Evolutionary conservation across 148 eudicot genomes (phyloP), one percentile per base, ranked within the genome.

Genomic region (Camellia japonica): DNA sequence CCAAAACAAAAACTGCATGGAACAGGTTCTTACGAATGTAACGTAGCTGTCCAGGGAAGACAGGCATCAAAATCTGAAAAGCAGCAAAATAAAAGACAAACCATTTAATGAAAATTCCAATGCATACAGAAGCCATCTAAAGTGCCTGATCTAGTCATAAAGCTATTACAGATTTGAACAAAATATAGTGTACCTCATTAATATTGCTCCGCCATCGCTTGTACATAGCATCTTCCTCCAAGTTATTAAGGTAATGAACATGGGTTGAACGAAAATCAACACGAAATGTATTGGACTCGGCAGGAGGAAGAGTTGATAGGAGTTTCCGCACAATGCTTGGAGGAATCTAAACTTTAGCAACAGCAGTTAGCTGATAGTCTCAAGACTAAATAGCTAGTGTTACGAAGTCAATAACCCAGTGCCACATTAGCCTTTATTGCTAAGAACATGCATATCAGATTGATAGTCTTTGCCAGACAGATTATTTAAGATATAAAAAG

Each of bases 31-130:
- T 96, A 54, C 99, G 98, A 63, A 96, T 92, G 85, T 96, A 91
- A 7, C 97, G 98, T 69, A 92, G 68, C 87, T 96, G 99, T 82
- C 99, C 99, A 84, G 99, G 99, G 80, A 89, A 96, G 65, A 93
- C 93, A 49, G 99, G 99, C 99, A 96, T 96, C 92, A 96, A 85
- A 70, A 96, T 86, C 99, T 96, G 87, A 82, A 30, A 30, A 84
- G 76, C 44, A 81, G 55, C 76, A 79, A 51, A 75, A 13, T 69
- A 46, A 52, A 74, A 70, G 30, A 58, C 38, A 58, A 75, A 23
- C 23, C 19, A 59, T 51, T 56, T 73, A 12, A 46, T 47, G 18
- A 14, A 80, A 30, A 61, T 66, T 46, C 52, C 64, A 86, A 9
- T 55, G 38, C 41, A 68, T 49, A 63, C 43, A 12, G 19, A 64